Conservation (phyloP, 352 stramenopile species). For the Globisporangium paddicum region DNA sequence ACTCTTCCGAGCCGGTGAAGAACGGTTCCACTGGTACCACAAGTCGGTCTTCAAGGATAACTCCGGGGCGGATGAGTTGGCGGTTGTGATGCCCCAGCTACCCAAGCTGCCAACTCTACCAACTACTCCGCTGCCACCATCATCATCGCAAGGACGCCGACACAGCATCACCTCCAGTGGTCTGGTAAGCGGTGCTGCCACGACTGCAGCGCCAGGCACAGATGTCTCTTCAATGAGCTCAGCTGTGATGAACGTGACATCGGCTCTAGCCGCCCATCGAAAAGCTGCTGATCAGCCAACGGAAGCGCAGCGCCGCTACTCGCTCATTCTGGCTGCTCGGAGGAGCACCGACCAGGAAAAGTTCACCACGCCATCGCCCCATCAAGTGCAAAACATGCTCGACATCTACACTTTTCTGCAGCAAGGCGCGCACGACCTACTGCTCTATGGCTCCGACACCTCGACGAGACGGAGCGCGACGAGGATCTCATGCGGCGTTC, state of each 20-base stretch:
- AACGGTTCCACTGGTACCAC: slow-evolving; percentile 67
- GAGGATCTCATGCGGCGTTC: slow-evolving; percentile 42
- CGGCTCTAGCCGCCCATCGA: neutral
- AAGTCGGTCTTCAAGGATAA: slow-evolving; percentile 23
- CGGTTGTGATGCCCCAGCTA: neutral
- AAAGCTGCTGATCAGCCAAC: neutral
- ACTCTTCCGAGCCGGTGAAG: slow-evolving; percentile 45
- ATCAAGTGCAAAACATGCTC: slow-evolving; percentile 40
- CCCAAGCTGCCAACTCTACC: neutral
- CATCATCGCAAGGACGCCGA: neutral
- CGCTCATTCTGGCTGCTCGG: slow-evolving; percentile 19
- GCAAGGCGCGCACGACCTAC: slow-evolving; percentile 27
- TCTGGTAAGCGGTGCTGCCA: neutral
- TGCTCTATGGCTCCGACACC: slow-evolving; percentile 39
- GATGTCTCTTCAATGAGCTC: neutral
- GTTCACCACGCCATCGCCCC: slow-evolving; percentile 22
- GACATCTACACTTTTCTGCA: slow-evolving; percentile 50
- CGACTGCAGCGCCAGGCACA: neutral
- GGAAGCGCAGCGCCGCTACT: slow-evolving; percentile 13
- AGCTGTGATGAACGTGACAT: neutral
- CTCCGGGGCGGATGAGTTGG: neutral
- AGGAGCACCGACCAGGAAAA: slow-evolving; percentile 25
- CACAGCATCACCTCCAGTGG: neutral
- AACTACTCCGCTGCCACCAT: neutral
- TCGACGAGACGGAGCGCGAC: slow-evolving; percentile 33